A percentile compares a stretch with the other conserved stretches of the same genome.
phyloP scores from a whole-genome alignment of 768 basidiomycete genomes.

The Tricholoma flavovirens region DNA sequence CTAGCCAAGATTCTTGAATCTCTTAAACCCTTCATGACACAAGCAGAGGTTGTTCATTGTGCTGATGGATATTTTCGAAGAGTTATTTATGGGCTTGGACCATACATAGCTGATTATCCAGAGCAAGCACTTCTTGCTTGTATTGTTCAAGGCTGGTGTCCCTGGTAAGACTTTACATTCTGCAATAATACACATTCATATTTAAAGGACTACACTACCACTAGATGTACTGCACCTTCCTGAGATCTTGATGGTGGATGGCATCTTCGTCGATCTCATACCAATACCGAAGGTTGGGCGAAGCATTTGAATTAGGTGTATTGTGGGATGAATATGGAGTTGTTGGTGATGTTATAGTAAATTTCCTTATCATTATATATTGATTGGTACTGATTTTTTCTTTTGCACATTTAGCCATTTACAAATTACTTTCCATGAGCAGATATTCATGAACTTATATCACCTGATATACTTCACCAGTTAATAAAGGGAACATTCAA shows the following conservation, averaged over 20 bases:
- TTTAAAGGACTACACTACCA: too few relatives aligned
- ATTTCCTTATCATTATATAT: not conserved
- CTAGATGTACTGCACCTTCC: not conserved
- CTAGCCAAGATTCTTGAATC: slow-evolving; percentile 17
- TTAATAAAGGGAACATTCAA: slow-evolving; percentile 27
- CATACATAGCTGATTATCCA: slow-evolving; percentile 27
- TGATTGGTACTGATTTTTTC: not conserved
- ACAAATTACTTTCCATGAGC: not conserved
- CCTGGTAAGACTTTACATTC: not conserved
- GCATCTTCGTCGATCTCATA: not conserved
- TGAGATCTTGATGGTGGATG: not conserved
- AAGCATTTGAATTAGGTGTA: not conserved
- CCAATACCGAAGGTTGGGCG: not conserved
- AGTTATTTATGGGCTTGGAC: slow-evolving; percentile 15
- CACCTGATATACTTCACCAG: slow-evolving; percentile 27
- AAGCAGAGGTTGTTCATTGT: slow-evolving; percentile 19
- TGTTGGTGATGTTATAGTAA: not conserved
- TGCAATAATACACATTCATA: not conserved
- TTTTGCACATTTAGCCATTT: not conserved
- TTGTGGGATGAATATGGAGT: slow-evolving; percentile 1
- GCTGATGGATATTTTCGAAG: slow-evolving; percentile 24
- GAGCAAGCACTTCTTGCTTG: slow-evolving; percentile 27
- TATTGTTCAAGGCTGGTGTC: slow-evolving; percentile 29
- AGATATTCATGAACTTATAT: slow-evolving; percentile 16
- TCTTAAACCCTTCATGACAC: slow-evolving; percentile 21